These are phyloP conservation scores for Scheffersomyces cryptocercus DNA, from an alignment of 1,139 yeast genomes.

Conservation along the genomic window DNA sequence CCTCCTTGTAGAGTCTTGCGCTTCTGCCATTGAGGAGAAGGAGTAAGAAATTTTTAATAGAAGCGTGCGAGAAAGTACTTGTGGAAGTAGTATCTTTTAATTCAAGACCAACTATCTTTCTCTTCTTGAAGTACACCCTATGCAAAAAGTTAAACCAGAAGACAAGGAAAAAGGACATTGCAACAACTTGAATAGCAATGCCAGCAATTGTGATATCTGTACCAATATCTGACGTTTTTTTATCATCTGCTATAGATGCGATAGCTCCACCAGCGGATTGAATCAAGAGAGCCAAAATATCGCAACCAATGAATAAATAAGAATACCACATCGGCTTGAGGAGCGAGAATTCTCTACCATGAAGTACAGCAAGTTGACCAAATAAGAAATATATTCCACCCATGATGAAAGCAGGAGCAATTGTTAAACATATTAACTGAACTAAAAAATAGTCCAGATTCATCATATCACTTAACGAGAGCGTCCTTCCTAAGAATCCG, in stretches of 20 bases:
- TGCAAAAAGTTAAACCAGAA: conserved; percentile 58
- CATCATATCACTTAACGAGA: conserved; percentile 43
- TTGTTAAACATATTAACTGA: conserved; percentile 70
- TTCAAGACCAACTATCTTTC: not conserved
- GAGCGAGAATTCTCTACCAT: conserved; percentile 61
- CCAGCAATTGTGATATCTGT: conserved; percentile 83
- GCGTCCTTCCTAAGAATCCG: conserved; percentile 68
- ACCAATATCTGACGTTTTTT: conserved; percentile 50
- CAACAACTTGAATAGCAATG: conserved; percentile 71
- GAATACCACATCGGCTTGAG: conserved; percentile 78
- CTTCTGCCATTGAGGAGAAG: conserved; percentile 29
- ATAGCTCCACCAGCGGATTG: conserved; percentile 88
- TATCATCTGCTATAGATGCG: conserved; percentile 54
- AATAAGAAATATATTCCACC: conserved; percentile 81
- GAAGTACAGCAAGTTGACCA: conserved; percentile 71
- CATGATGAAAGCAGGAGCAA: conserved; percentile 89
- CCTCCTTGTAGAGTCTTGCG: conserved; percentile 20
- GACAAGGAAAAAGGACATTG: conserved; percentile 64
- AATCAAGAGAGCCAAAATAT: conserved; percentile 66
- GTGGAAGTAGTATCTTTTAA: conserved; percentile 11
- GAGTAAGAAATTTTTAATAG: conserved; percentile 28
- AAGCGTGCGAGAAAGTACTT: conserved; percentile 20
- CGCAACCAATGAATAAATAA: conserved; percentile 65
- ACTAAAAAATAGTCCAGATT: conserved; percentile 50
- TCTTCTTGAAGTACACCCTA: conserved; percentile 39